These are phyloP conservation scores for Penicillium roqueforti DNA, from an alignment of 495 filamentous ascomycete species.

Conservation along the genomic window DNA sequence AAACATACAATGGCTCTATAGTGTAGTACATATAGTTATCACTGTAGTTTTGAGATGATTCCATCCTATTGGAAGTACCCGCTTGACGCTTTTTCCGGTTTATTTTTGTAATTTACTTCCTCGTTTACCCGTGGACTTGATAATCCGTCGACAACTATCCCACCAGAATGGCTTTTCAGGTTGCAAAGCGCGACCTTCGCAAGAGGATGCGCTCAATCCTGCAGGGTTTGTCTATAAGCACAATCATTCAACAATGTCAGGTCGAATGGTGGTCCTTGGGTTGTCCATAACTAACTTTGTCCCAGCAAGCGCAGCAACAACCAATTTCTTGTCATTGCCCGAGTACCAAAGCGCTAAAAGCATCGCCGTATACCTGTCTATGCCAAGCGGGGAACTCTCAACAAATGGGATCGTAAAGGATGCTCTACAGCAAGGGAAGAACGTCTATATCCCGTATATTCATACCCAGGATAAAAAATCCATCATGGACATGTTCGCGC, in stretches of 20 bases:
- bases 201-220: conserved; percentile 62
- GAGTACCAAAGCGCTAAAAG: conserved; percentile 67
- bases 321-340: conserved; percentile 54
- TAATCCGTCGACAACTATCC: background rate
- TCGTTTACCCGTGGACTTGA: background rate
- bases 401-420: conserved; percentile 76
- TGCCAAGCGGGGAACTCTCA: conserved; percentile 79
- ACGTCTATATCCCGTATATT: conserved; percentile 88
- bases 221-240: conserved; percentile 50
- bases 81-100: no score
- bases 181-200: conserved; percentile 71
- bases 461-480: conserved; percentile 56
- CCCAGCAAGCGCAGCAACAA: conserved; percentile 56
- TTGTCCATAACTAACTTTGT: conserved; percentile 11
- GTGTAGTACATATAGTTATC: conserved; percentile 4
- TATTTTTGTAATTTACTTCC: background rate
- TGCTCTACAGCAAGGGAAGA: conserved; percentile 71
- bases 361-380: conserved; percentile 87
- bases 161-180: conserved; percentile 48
- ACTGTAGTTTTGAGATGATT: background rate
- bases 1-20: background rate
- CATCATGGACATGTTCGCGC: conserved; percentile 90
- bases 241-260: conserved; percentile 65
- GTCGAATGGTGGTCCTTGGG: background rate
- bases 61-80: no score